Evolutionary conservation across 2,329 filamentous ascomycete species (phyloP).

Genomic region (Aureobasidium sp.): DNA sequence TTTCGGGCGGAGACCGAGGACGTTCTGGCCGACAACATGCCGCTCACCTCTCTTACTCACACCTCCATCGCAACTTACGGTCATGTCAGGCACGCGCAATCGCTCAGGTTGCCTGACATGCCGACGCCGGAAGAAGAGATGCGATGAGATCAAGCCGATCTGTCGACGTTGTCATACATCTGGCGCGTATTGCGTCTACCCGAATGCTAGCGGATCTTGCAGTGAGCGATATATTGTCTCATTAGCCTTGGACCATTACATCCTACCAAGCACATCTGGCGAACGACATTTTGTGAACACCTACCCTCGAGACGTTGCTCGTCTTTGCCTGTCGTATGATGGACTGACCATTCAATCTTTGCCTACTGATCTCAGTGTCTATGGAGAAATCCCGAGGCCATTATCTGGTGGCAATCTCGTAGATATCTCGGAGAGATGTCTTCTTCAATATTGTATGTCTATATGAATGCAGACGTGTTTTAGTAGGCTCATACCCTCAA

Average conservation of each 20-base stretch:
- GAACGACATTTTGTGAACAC: slow-evolving; percentile 3
- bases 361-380: not conserved
- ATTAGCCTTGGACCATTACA: slow-evolving; percentile 12
- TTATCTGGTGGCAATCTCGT: not conserved
- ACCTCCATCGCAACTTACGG: not conserved
- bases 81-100: slow-evolving; percentile 11
- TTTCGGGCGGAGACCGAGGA: too few species aligned
- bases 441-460: slow-evolving; percentile 7
- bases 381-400: not conserved
- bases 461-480: too few species aligned
- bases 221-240: slow-evolving; percentile 5
- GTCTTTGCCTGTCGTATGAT: not conserved
- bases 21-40: not conserved
- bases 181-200: slow-evolving; percentile 3
- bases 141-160: slow-evolving; percentile 5
- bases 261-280: not conserved
- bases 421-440: not conserved
- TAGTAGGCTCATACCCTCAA: not conserved
- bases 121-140: slow-evolving; percentile 14
- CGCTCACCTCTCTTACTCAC: not conserved
- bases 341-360: not conserved
- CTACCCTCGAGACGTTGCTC: not conserved
- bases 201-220: not conserved
- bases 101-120: slow-evolving; percentile 8
- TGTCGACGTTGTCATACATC: slow-evolving; percentile 7